Evolutionary conservation across 1,284 basidiomycete species (phyloP), one percentile per base, ranked within the genome.

Genomic region (Ceratobasidium sp.): DNA sequence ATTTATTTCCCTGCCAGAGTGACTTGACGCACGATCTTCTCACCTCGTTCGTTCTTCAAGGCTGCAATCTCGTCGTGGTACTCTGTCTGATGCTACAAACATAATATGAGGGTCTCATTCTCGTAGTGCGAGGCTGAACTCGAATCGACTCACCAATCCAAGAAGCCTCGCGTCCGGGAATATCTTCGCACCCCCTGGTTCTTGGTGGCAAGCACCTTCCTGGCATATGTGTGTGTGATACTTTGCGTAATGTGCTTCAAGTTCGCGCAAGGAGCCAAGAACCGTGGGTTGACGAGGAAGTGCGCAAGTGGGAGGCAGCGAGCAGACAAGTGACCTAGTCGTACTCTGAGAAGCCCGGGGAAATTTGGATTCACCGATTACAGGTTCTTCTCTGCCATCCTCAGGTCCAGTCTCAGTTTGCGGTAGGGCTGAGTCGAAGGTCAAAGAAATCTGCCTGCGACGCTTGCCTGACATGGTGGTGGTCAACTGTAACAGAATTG

Each of bases 161-260:
- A 97, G 84, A 26, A 97, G 84, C 77, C 92, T 87, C 64, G 90
- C 91, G 82, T 95, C 94, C 0, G 96, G 96, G 83, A 97, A 97
- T n/a, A 96, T 93, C 83, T 91, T 91, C 18, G 85, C 96, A 97
- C 1, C 88, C 86, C 26, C 83, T 23, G 51, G 76, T 61, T 58
- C 71, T 26, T 56, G 46, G 42, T 64, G 49, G 64, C 73, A 26
- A 76, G 61, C 55, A 49, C 56, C 56, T 64, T 89, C 87, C 82
- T 90, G 91, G 83, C 96, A 97, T 0, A 96, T 92, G 86, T 94
- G 93, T 0, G 93, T 91, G 84, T 97, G 96, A 83, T 93, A 94
- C 28, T 87, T 92, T 1, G 91, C 91, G 84, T 97, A 95, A 86
- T 97, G 95, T 39, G 89, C 85, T 82, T 96, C 94, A 6, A 96